phyloP scores from a whole-genome alignment of 1,284 basidiomycete genomes.

The Entoloma clypeatum region DNA sequence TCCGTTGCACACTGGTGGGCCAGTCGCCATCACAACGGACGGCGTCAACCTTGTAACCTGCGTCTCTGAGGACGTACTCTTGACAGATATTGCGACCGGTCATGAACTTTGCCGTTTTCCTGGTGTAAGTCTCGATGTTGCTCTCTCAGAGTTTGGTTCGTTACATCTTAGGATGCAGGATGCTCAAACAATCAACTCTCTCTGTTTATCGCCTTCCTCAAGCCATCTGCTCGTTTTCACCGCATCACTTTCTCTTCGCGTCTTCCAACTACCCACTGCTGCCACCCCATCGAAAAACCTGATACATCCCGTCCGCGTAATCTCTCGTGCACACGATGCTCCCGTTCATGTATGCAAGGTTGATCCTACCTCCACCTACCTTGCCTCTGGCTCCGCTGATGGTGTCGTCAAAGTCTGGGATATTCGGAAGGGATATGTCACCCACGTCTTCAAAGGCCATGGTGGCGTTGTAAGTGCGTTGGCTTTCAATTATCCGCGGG shows the following conservation, averaged over 20 bases:
- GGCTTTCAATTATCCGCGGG: slow-evolving; percentile 71
- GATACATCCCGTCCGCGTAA: slow-evolving; percentile 64
- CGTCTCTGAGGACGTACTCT: slow-evolving; percentile 79
- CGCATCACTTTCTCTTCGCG: slow-evolving; percentile 61
- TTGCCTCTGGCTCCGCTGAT: slow-evolving; percentile 95
- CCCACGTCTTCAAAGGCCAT: slow-evolving; percentile 95
- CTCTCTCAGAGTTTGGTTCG: slow-evolving; percentile 9
- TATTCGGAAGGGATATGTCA: slow-evolving; percentile 82
- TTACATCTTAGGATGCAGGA: slow-evolving; percentile 40
- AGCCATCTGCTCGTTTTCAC: slow-evolving; percentile 67
- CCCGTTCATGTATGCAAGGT: slow-evolving; percentile 86
- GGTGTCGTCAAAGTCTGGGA: slow-evolving; percentile 98
- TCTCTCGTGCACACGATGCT: slow-evolving; percentile 85
- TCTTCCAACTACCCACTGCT: slow-evolving; percentile 58
- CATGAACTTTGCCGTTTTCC: slow-evolving; percentile 75
- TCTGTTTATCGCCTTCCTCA: slow-evolving; percentile 65
- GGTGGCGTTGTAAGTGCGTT: slow-evolving; percentile 93
- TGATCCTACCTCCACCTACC: slow-evolving; percentile 85
- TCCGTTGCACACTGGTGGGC: slow-evolving; percentile 87
- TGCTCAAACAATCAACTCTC: slow-evolving; percentile 56
- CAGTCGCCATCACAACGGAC: slow-evolving; percentile 78
- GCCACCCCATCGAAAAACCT: slow-evolving; percentile 42
- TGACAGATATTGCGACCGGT: slow-evolving; percentile 79
- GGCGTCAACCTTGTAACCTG: slow-evolving; percentile 82
- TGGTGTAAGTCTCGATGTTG: slow-evolving; percentile 55